Evolutionary conservation across 345 rosid species (phyloP).

Genomic region (Eutrema heterophyllum): DNA sequence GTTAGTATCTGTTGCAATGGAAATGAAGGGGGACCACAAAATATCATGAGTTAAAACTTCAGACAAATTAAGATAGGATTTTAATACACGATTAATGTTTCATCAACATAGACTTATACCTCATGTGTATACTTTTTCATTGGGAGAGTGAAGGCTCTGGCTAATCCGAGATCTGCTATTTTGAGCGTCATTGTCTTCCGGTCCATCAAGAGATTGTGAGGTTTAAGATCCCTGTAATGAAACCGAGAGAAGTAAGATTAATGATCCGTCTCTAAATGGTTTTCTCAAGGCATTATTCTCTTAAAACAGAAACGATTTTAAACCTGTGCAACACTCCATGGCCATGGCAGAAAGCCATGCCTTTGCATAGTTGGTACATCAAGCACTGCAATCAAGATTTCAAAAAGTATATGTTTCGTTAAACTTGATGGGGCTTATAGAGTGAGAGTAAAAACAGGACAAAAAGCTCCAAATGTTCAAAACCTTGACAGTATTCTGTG

Average conservation of each 20-base stretch:
- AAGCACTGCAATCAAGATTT: conserved; percentile 47
- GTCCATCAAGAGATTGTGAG: conserved; percentile 91
- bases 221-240: conserved; percentile 77
- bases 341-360: conserved; percentile 97
- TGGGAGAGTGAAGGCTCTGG: conserved; percentile 84
- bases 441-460: background rate
- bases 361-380: conserved; percentile 97
- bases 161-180: conserved; percentile 94
- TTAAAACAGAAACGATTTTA: background rate
- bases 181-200: conserved; percentile 67
- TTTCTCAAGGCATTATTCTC: background rate
- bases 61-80: background rate
- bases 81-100: background rate
- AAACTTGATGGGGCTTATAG: background rate
- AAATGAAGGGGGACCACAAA: background rate
- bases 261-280: background rate
- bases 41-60: background rate
- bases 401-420: background rate
- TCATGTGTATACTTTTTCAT: conserved; percentile 63
- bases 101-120: conserved; percentile 13
- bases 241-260: background rate
- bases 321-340: conserved; percentile 95
- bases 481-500: conserved; percentile 61
- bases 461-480: background rate
- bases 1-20: conserved; percentile 60